These are phyloP conservation scores for Paecilomyces sp. DNA, from an alignment of 2,329 filamentous ascomycete species.

Conservation along the genomic window DNA sequence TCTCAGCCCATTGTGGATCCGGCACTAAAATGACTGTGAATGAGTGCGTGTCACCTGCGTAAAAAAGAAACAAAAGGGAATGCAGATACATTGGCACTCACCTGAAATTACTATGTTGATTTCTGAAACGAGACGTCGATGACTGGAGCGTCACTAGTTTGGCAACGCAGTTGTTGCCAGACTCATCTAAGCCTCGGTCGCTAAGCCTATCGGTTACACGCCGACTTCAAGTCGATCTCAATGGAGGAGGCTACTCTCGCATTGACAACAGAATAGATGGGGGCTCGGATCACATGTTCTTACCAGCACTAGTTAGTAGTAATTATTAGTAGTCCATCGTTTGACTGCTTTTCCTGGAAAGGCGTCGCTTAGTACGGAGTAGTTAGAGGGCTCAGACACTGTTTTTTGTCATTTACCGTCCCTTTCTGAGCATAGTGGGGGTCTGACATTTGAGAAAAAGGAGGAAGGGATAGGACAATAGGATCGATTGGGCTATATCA, in stretches of 20 bases:
- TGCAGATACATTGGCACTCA: background rate
- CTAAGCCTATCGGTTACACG: background rate
- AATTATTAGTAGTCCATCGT: background rate
- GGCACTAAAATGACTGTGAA: background rate
- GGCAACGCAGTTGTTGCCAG: background rate
- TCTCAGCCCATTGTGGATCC: background rate
- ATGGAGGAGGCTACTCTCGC: background rate
- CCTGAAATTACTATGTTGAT: background rate
- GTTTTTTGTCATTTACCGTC: background rate
- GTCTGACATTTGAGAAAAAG: background rate
- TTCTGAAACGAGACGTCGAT: background rate
- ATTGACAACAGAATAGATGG: conserved; percentile 1
- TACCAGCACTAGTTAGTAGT: background rate
- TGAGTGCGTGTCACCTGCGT: background rate
- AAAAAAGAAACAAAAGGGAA: background rate
- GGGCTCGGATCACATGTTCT: conserved; percentile 16
- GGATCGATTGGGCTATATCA: background rate
- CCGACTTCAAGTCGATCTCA: background rate
- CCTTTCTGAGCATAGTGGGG: background rate
- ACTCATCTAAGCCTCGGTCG: background rate
- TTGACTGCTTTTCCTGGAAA: background rate
- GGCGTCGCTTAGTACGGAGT: background rate
- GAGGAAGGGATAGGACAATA: background rate
- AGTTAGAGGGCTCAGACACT: background rate
- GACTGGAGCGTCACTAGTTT: background rate